A percentile compares a stretch with the other conserved stretches of the same genome.
Evolutionary conservation across 2,329 filamentous ascomycete species (phyloP).

Genomic region (Ceratocystis destructans): DNA sequence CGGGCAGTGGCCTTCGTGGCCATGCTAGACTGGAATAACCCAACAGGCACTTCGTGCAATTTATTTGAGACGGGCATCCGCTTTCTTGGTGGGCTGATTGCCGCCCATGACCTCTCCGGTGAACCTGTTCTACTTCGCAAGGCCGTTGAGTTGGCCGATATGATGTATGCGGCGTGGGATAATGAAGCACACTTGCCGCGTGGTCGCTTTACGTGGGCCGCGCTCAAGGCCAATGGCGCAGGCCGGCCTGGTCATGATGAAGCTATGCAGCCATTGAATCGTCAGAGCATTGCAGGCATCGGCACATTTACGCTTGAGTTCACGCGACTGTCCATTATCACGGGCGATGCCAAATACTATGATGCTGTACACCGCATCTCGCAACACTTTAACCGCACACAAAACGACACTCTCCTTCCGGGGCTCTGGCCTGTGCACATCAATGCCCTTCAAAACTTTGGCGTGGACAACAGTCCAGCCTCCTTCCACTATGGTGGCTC

Average conservation of each 20-base stretch:
- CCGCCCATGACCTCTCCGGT: constrained; percentile 54
- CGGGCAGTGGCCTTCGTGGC: constrained; percentile 45
- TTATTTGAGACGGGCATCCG: constrained; percentile 60
- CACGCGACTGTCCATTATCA: constrained; percentile 50
- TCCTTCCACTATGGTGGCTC: constrained; percentile 42
- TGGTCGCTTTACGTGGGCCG: constrained; percentile 34
- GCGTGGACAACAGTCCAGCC: constrained; percentile 29
- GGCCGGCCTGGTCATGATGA: constrained; percentile 22
- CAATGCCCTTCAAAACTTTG: constrained; percentile 40
- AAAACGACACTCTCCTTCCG: constrained; percentile 41
- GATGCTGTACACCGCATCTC: constrained; percentile 46
- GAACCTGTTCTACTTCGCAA: constrained; percentile 44
- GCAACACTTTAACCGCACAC: constrained; percentile 39
- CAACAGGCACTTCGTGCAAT: constrained; percentile 38
- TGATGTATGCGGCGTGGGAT: constrained; percentile 54
- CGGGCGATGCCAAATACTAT: constrained; percentile 45
- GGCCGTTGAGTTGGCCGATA: constrained; percentile 47
- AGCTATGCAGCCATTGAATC: constrained; percentile 26
- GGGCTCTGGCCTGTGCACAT: constrained; percentile 49
- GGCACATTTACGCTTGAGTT: constrained; percentile 49
- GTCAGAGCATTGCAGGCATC: constrained; percentile 27
- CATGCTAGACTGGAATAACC: constrained; percentile 46
- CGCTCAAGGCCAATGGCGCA: constrained; percentile 24
- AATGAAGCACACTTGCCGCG: constrained; percentile 53
- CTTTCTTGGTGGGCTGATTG: constrained; percentile 54